Conservation (phyloP, 345 rosid genomes). For the Aquilaria malaccensis region DNA sequence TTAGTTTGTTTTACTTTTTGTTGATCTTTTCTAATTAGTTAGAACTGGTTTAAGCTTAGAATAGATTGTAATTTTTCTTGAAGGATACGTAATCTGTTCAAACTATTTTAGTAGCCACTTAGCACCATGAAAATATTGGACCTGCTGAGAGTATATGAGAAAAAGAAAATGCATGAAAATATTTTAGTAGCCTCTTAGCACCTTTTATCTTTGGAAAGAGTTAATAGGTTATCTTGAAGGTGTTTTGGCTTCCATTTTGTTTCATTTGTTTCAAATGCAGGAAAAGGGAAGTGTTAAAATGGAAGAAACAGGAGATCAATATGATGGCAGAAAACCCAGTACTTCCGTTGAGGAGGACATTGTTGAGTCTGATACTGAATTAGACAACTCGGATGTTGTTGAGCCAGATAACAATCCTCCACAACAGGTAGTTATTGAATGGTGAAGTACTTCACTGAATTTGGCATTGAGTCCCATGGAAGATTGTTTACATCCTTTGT, state of each 20-base stretch:
- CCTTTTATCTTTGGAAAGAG: background rate
- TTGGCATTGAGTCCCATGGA: slow-evolving; percentile 2
- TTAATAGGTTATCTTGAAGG: background rate
- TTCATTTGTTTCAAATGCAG: slow-evolving; percentile 16
- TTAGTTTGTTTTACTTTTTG: too few species aligned
- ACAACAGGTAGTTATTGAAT: slow-evolving; percentile 34
- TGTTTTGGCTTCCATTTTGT: background rate
- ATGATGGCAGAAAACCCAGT: slow-evolving; percentile 21
- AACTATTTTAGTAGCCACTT: background rate
- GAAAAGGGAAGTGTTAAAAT: slow-evolving; percentile 36
- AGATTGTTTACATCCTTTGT: slow-evolving; percentile 3
- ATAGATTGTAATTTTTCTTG: too few species aligned
- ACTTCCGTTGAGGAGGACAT: slow-evolving; percentile 33
- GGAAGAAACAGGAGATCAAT: slow-evolving; percentile 28
- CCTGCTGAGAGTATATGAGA: too few species aligned
- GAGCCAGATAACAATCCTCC: slow-evolving; percentile 74
- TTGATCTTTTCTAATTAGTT: too few species aligned
- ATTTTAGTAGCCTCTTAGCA: background rate
- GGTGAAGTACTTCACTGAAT: slow-evolving; percentile 3
- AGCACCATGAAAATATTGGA: too few species aligned
- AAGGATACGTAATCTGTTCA: too few species aligned
- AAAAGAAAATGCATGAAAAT: too few species aligned
- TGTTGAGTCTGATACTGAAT: slow-evolving; percentile 72
- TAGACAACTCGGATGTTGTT: slow-evolving; percentile 57
- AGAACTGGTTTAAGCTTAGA: too few species aligned